Conservation (phyloP, 2,329 filamentous ascomycete genomes). For the Arthrobotrys sphaeroides region DNA sequence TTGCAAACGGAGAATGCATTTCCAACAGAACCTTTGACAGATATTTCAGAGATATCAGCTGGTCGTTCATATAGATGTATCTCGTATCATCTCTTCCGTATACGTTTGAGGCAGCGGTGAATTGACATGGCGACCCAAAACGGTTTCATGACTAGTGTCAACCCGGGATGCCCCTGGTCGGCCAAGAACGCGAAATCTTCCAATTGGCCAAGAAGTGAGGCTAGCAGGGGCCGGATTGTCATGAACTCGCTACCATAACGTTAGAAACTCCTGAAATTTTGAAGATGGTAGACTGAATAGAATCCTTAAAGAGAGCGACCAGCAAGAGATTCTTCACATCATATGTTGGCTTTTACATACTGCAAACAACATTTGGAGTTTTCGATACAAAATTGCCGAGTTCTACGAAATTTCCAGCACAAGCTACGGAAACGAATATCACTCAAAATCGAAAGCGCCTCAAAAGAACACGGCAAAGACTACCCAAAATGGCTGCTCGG, state of each 20-base stretch:
- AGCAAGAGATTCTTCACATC: background rate
- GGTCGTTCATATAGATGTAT: no score
- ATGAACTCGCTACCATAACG: constrained; percentile 31
- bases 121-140: background rate
- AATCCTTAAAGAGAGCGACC: constrained; percentile 25
- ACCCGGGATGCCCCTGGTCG: background rate
- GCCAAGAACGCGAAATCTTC: background rate
- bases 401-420: no score
- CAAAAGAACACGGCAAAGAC: background rate
- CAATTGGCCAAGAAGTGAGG: constrained; percentile 4
- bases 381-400: no score
- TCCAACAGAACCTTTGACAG: no score
- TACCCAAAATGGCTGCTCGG: constrained; percentile 7
- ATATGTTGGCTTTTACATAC: no score
- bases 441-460: background rate
- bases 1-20: no score
- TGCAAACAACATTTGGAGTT: no score
- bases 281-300: constrained; percentile 3
- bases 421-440: no score
- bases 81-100: no score
- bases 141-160: constrained; percentile 24
- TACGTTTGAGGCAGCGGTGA: no score
- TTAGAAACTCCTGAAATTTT: constrained; percentile 51
- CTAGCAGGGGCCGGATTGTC: constrained; percentile 7
- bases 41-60: no score